phyloP scores from a whole-genome alignment of 2,329 filamentous ascomycete species.

The Colletotrichum trifolii region DNA sequence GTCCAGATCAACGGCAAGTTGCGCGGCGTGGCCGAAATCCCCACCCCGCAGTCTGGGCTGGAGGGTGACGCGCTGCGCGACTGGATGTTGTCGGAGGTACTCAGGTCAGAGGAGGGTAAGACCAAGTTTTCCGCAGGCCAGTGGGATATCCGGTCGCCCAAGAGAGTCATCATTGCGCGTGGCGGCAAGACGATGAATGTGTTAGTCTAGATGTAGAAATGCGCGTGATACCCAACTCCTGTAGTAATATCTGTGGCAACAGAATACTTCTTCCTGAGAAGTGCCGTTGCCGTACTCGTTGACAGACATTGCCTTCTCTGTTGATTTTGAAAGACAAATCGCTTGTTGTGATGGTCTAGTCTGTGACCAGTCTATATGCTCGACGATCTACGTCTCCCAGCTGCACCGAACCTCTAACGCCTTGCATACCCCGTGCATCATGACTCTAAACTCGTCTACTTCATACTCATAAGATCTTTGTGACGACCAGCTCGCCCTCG shows the following conservation, averaged over 20 bases:
- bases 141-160: conserved; percentile 62
- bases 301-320: too few relatives aligned
- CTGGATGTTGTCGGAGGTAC: conserved; percentile 72
- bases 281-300: too few relatives aligned
- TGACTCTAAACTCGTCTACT: conserved; percentile 33
- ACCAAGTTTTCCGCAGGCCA: conserved; percentile 62
- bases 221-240: conserved; percentile 34
- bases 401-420: background rate
- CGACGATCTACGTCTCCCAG: too few relatives aligned
- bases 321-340: too few relatives aligned
- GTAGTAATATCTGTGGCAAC: background rate
- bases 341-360: background rate
- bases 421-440: background rate
- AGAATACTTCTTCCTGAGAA: too few relatives aligned
- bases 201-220: conserved; percentile 59
- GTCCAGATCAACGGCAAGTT: conserved; percentile 87
- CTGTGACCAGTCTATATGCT: too few relatives aligned
- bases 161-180: conserved; percentile 73
- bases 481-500: conserved; percentile 62
- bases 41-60: conserved; percentile 57
- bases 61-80: conserved; percentile 59
- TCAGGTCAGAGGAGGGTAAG: conserved; percentile 70
- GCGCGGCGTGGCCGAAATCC: conserved; percentile 74
- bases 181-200: conserved; percentile 80
- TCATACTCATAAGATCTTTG: conserved; percentile 56